Base-by-base conservation (phyloP, 2,329 filamentous ascomycete species). In the Coleophoma crateriformis region DNA sequence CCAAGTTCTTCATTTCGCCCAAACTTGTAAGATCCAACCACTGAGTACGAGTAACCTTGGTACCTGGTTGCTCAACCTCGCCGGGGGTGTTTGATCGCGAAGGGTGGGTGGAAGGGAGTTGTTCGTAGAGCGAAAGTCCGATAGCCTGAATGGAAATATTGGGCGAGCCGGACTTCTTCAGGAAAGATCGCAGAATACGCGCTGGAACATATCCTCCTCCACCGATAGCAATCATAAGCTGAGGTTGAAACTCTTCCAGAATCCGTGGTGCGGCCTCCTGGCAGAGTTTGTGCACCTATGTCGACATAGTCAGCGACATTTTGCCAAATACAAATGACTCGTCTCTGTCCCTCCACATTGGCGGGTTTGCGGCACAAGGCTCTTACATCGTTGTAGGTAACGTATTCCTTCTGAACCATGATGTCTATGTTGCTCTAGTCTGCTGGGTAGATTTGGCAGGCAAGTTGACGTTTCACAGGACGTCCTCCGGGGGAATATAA, bases 91-190 rank as follows among this genome's bases (percentile, higher is more conserved):
- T 61, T 50, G 71, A 68, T 50, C 76, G 72, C 46, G 73, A 74
- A 51, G 80, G 77, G 55, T 78, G 76, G 52, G 75, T 75, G 46
- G 71, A 63, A 52, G 77, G 67, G 44, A 97, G 85, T 55, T 84
- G 79, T 74, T 99, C 94, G 77, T 99, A 99, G 49, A 99, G 85
- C 19, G 92, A 97, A 57, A 99, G 86, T 45, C 94, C 94, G 69
- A 99, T 99, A 57, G 94, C 94, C 79, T 99, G 94, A 71, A 99
- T 99, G 59, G 94, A 92, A 65, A 99, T 99, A 76, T 99, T 99
- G 71, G 90, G 84, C 54, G 77, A 81, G 61, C 87, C 89, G 52
- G 88, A 79, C 67, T 84, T 82, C 79, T 95, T 96, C 69, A 99
- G 87, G 78, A 99, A 99, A 17, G 94, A 97, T 56, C 94, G 89